Evolutionary conservation across 805 yeast genomes (phyloP).

Genomic region (Cyberlindnera japonica): DNA sequence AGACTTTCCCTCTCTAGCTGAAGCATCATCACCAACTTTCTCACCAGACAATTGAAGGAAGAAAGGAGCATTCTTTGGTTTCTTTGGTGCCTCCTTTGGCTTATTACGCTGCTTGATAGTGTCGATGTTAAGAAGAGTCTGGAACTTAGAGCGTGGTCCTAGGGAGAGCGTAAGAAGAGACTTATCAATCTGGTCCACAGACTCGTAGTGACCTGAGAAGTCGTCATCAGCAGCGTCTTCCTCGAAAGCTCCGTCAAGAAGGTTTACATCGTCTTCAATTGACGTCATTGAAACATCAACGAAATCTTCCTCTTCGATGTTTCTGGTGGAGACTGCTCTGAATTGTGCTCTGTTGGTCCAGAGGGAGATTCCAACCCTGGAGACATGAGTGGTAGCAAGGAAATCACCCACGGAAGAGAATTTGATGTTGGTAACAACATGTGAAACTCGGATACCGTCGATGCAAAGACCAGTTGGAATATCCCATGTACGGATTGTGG

Average conservation of each 20-base stretch:
- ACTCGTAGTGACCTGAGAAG: conserved; percentile 38
- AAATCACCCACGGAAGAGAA: conserved; percentile 87
- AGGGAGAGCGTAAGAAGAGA: conserved; percentile 68
- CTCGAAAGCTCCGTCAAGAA: conserved; percentile 34
- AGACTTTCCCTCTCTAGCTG: conserved; percentile 34
- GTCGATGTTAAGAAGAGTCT: conserved; percentile 76
- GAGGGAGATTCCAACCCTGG: conserved; percentile 81
- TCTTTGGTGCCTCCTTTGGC: conserved; percentile 85
- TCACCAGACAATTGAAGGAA: conserved; percentile 68
- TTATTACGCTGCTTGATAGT: conserved; percentile 81
- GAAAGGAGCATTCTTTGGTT: conserved; percentile 76
- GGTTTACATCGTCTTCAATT: conserved; percentile 75
- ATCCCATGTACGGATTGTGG: conserved; percentile 94
- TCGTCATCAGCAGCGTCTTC: conserved; percentile 29
- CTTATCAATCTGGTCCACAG: conserved; percentile 59
- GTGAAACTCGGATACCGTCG: conserved; percentile 77
- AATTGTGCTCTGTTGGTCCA: conserved; percentile 94
- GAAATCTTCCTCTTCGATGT: conserved; percentile 73
- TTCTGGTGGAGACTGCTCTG: conserved; percentile 68
- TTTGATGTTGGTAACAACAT: conserved; percentile 75
- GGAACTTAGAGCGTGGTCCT: conserved; percentile 75
- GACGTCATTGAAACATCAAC: conserved; percentile 60
- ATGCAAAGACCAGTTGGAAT: conserved; percentile 95
- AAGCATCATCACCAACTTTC: conserved; percentile 67
- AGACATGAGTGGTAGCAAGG: conserved; percentile 88